phyloP scores from a whole-genome alignment of 768 basidiomycete genomes.

The Boletus vermiculosoides region DNA sequence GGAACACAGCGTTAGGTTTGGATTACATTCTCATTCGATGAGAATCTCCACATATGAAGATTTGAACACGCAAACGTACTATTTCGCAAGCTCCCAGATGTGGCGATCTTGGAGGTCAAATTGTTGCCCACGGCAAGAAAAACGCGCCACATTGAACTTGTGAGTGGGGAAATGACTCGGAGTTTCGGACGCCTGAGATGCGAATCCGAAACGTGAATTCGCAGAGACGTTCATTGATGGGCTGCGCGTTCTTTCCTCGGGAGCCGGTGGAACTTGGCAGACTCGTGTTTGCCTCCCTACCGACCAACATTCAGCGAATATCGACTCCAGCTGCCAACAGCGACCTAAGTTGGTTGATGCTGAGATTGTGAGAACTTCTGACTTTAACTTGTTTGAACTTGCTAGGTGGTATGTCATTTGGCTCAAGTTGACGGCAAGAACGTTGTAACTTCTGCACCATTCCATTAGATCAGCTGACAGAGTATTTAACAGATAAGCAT shows the following conservation, averaged over 20 bases:
- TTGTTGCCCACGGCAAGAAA: not conserved
- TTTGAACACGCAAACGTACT: not conserved
- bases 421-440: not conserved
- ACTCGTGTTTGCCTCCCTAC: conserved; percentile 1
- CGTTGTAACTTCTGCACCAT: not conserved
- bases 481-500: not conserved
- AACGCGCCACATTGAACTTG: not conserved
- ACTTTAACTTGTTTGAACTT: not conserved
- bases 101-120: not conserved
- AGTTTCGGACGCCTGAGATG: not conserved
- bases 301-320: not conserved
- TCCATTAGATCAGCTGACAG: not conserved
- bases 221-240: not conserved
- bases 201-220: not conserved
- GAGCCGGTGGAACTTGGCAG: not conserved
- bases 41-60: not conserved
- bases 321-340: not conserved
- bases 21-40: not conserved
- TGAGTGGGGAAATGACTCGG: not conserved
- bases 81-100: not conserved
- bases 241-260: not conserved
- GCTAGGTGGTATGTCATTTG: too few species aligned
- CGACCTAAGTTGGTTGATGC: not conserved
- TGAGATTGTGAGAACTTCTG: not conserved
- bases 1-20: not conserved